Base-by-base conservation (phyloP, 2,329 filamentous ascomycete genomes). In the Shiraia sp. region DNA sequence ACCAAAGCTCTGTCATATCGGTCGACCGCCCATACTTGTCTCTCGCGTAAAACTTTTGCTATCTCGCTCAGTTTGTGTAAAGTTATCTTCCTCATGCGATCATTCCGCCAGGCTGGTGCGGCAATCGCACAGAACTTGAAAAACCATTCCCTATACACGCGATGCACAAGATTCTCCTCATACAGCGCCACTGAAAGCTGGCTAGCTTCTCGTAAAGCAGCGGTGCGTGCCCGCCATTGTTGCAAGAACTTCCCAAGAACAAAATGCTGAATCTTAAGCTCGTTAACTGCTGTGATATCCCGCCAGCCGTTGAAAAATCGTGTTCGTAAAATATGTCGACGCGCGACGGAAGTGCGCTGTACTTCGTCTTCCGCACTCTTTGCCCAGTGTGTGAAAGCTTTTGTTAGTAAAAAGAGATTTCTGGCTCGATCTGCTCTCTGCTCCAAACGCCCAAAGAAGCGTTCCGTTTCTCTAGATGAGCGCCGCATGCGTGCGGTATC, bases 281-380 rank as follows among this genome's bases (percentile, higher is more conserved):
- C 77, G 50, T 86, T 83, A 35, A 81, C 75, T 1, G 75, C 74
- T 0, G 83, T 85, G 40, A 87, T 81, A 43, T 82, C 77, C 17
- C 79, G 76, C 86, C 86, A 90, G 6, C 81, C 81, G 43, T 80
- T 80, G 65, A 88, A 89, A 47, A 83, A 85, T 40, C 81, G 80
- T 10, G 80, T 81, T 40, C 85, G 77, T 39, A 93, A 71, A 45
- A 91, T 82, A 61, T 89, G 86, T 47, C 82, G 76, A 48, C 86
- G 79, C 14, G 87, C 88, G 29, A 82, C 76, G 4, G 79, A 81
- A 3, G 87, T 88, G 28, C 81, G 79, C 48, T 82, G 78, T 12
- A 83, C 74, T 57, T 88, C 81, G 10, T 87, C 82, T 5, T 76
- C 78, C 9, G 87, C 79, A 36, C 79, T 75, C 40, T 79, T 78